These are phyloP conservation scores for Ustilago crameri DNA, from an alignment of 1,284 basidiomycete species.

Conservation along the genomic window DNA sequence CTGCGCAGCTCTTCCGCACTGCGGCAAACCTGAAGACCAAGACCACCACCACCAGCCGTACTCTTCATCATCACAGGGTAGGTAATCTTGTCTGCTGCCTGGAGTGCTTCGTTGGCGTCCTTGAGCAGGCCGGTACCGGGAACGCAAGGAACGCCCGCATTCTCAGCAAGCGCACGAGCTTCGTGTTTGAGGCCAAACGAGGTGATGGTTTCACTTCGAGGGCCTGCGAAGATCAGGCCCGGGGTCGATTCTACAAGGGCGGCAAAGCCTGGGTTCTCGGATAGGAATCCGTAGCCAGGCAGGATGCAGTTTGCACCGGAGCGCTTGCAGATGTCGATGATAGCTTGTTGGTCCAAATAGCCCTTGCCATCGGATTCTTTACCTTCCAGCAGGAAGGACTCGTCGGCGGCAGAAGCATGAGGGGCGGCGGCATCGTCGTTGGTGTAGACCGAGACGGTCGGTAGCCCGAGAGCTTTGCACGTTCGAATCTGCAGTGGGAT, in stretches of 20 bases:
- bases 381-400: slow-evolving; percentile 19
- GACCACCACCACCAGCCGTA: slow-evolving; percentile 78
- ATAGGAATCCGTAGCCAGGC: slow-evolving; percentile 78
- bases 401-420: slow-evolving; percentile 65
- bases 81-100: slow-evolving; percentile 72
- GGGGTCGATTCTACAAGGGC: slow-evolving; percentile 69
- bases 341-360: slow-evolving; percentile 31
- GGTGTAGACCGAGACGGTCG: slow-evolving; percentile 74
- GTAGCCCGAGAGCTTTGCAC: slow-evolving; percentile 71
- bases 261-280: slow-evolving; percentile 70
- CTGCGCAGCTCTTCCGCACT: slow-evolving; percentile 70
- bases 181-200: slow-evolving; percentile 77
- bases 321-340: slow-evolving; percentile 25
- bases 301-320: slow-evolving; percentile 69
- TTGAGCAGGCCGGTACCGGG: slow-evolving; percentile 72
- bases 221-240: slow-evolving; percentile 76
- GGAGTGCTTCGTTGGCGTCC: slow-evolving; percentile 69
- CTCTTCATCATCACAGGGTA: slow-evolving; percentile 78
- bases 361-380: slow-evolving; percentile 70
- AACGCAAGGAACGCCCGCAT: slow-evolving; percentile 73
- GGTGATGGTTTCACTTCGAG: slow-evolving; percentile 72
- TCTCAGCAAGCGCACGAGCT: slow-evolving; percentile 72
- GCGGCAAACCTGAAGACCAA: slow-evolving; percentile 76
- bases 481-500: slow-evolving; percentile 69
- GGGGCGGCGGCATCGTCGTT: slow-evolving; percentile 72